These are phyloP conservation scores for Metschnikowia henanensis DNA, from an alignment of 805 yeast species.

Conservation along the genomic window DNA sequence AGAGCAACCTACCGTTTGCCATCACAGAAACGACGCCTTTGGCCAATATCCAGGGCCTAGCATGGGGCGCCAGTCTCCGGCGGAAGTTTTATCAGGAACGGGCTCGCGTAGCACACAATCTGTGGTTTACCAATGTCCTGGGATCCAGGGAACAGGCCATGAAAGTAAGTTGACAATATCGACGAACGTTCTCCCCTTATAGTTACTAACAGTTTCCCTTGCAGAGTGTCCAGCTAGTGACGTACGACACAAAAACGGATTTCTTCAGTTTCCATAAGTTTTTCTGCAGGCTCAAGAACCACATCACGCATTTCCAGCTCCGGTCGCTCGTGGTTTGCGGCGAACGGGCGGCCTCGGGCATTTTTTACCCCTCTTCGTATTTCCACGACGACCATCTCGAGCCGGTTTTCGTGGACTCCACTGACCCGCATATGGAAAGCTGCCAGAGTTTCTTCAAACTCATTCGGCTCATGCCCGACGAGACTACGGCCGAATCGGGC, in stretches of 20 bases:
- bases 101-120: slow-evolving; percentile 31
- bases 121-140: slow-evolving; percentile 41
- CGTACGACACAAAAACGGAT: slow-evolving; percentile 28
- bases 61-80: slow-evolving; percentile 34
- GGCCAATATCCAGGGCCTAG: slow-evolving; percentile 37
- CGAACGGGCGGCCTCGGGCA: slow-evolving; percentile 31
- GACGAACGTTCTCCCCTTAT: not conserved
- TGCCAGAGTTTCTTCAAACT: slow-evolving; percentile 36
- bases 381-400: slow-evolving; percentile 32
- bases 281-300: slow-evolving; percentile 46
- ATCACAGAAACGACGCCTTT: slow-evolving; percentile 6
- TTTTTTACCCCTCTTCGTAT: slow-evolving; percentile 41
- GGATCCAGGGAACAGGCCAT: slow-evolving; percentile 33
- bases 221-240: slow-evolving; percentile 23
- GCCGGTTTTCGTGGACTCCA: slow-evolving; percentile 20
- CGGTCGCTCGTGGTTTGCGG: slow-evolving; percentile 49
- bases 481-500: slow-evolving; percentile 10
- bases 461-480: slow-evolving; percentile 35
- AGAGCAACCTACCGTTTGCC: slow-evolving; percentile 33
- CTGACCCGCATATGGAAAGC: slow-evolving; percentile 15
- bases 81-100: slow-evolving; percentile 35
- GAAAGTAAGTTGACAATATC: slow-evolving; percentile 28
- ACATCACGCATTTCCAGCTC: slow-evolving; percentile 57
- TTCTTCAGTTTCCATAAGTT: slow-evolving; percentile 40
- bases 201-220: slow-evolving; percentile 22